Conservation (phyloP, 2,329 filamentous ascomycete genomes). For the Penicillium sp. region DNA sequence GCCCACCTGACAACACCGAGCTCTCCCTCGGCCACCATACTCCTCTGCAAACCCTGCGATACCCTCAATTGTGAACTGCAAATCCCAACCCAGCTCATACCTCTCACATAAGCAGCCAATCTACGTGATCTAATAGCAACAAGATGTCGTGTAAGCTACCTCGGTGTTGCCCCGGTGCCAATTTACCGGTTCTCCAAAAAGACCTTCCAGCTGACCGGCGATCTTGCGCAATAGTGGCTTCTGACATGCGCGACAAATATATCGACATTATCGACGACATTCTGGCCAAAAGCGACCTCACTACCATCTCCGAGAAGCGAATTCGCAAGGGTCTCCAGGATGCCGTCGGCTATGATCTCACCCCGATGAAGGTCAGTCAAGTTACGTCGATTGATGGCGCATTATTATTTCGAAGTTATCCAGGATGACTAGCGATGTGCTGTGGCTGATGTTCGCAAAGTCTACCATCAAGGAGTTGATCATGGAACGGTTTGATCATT, state of each 20-base stretch:
- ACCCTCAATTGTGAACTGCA: background rate
- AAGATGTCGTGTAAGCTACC: slow-evolving; percentile 40
- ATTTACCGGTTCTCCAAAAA: slow-evolving; percentile 18
- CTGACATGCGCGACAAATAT: slow-evolving; percentile 51
- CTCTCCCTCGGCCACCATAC: slow-evolving; percentile 1
- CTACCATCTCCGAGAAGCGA: slow-evolving; percentile 63
- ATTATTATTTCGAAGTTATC: background rate
- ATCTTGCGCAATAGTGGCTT: slow-evolving; percentile 42
- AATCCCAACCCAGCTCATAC: background rate
- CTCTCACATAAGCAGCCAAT: background rate
- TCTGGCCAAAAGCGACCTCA: slow-evolving; percentile 58
- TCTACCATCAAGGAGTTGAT: slow-evolving; percentile 69
- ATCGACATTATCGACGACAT: slow-evolving; percentile 62
- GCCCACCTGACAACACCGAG: slow-evolving; percentile 21
- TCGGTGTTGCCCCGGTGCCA: slow-evolving; percentile 21
- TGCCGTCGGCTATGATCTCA: slow-evolving; percentile 59
- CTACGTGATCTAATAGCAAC: slow-evolving; percentile 10
- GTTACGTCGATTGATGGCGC: background rate
- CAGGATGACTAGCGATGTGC: background rate
- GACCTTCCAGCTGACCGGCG: slow-evolving; percentile 22
- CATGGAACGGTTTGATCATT: slow-evolving; percentile 69
- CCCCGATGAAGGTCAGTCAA: slow-evolving; percentile 56
- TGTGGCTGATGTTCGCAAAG: slow-evolving; percentile 40
- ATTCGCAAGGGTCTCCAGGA: slow-evolving; percentile 64
- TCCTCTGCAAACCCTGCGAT: background rate